Base-by-base conservation (phyloP, 768 basidiomycete species). In the Lyophyllum semitale region DNA sequence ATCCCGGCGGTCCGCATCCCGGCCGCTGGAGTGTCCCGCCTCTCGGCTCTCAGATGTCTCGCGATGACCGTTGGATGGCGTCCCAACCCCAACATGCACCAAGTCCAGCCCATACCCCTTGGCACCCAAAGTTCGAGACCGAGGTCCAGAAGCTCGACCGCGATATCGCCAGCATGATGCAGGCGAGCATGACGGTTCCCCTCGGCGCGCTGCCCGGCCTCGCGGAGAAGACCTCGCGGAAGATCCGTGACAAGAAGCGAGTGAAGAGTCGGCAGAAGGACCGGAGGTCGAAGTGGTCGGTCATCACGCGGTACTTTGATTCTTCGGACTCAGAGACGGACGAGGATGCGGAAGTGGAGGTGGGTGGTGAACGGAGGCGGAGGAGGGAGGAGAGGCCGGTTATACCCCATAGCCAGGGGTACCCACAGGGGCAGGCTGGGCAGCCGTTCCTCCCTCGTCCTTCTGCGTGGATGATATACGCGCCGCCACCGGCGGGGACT, bases 261-360 rank as follows among this genome's bases (percentile, higher is more conserved):
- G 26, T 35, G 17, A 37, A 17, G 26, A 30, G 30, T 11, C 32
- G 27, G 35, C 33, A 37, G 47, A 48, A 54, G 35, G 54, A 60
- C 15, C 52, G 60, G 27, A 25, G 47, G 13, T 57, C 54, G n/a
- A 64, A 64, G 38, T 54, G 46, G 57, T 35, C 22, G 43, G 30
- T 25, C 44, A 35, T 18, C 38, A n/a, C 2, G 7, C 6, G 3
- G 17, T 18, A 45, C 26, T 8, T 17, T n/a, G n/a, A n/a, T n/a
- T n/a, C n/a, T n/a, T n/a, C n/a, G 42, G 30, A 18, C 17, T 42
- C 35, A 23, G 57, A 44, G 11, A 32, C 20, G 26, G 51, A 13
- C 30, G 42, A 40, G 8, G 50, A 47, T 29, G 41, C 33, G 29
- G 51, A 52, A 20, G 23, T 25, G 20, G 22, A 38, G 20, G 51